These are phyloP conservation scores for Diaporthe aspalathi DNA, from an alignment of 2,329 filamentous ascomycete species.

Conservation along the genomic window DNA sequence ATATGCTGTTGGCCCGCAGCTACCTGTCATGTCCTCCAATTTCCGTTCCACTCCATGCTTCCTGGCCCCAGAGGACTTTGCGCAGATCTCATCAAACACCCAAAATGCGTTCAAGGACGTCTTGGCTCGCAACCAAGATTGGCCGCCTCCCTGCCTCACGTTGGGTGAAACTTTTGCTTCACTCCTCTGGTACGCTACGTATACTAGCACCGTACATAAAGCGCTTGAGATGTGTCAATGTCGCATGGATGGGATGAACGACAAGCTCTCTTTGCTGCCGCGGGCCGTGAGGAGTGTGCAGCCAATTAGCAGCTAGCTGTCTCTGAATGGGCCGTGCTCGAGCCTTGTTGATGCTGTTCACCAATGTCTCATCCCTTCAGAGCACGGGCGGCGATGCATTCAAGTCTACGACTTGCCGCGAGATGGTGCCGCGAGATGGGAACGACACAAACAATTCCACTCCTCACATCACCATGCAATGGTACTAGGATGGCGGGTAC, in stretches of 20 bases:
- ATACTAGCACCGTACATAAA: not conserved
- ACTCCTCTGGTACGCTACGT: slow-evolving; percentile 1
- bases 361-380: not conserved
- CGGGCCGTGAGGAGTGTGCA: not conserved
- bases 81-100: slow-evolving; percentile 18
- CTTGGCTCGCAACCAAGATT: not conserved
- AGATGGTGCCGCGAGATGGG: no score
- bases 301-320: slow-evolving; percentile 13
- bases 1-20: slow-evolving; percentile 16
- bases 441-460: not conserved
- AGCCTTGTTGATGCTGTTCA: not conserved
- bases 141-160: not conserved
- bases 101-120: not conserved
- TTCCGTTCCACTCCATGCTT: slow-evolving; percentile 29
- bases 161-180: not conserved
- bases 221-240: slow-evolving; percentile 9
- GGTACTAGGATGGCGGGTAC: not conserved
- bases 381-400: not conserved
- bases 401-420: not conserved
- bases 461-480: not conserved
- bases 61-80: not conserved
- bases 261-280: slow-evolving; percentile 5
- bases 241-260: slow-evolving; percentile 29
- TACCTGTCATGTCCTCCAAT: slow-evolving; percentile 34
- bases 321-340: not conserved